Base-by-base conservation (phyloP, 176 grass and related monocot species). In the Neostapfia colusana region DNA sequence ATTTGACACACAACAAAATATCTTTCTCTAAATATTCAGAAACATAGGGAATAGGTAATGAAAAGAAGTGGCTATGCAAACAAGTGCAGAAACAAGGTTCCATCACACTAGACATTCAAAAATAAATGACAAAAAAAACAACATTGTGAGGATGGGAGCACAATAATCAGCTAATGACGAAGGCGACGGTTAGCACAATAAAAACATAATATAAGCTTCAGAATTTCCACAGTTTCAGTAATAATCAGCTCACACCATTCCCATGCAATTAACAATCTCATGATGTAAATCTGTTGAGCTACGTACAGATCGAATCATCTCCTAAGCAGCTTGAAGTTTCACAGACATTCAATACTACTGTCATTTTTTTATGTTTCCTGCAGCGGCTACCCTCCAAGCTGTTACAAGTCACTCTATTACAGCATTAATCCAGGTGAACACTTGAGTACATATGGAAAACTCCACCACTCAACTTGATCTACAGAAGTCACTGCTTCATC, bases 271-370 rank as follows among this genome's bases (percentile, higher is more conserved):
- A 48, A 60, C 20, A 14, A 10, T 17, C 49, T 36, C 26, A 67
- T 44, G 25, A 40, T 63, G 26, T 6, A 58, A 67, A 26, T 72
- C 10, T 44, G 26, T 23, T 12, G 18, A 77, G n/a, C n/a, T 70
- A 70, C 15, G 66, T 72, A 44, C 27, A 65, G 18, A 67, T 34
- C 27, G 8, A 65, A 36, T 10, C 42, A 54, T 72, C 35, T 63
- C n/a, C 26, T 72, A 18, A 45, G 60, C 8, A 11, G 3, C 5
- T 55, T 38, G 48, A 79, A 60, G 50, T 85, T 85, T 50, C 21
- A 23, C 31, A 21, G 54, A 69, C 23, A 10, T 50, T 68, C 23
- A 60, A 8, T 44, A 39, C 27, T 15, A 65, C 26, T 25, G 37
- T 62, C 41, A 37, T 70, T 60, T 80, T 35, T 49, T 53, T 7